phyloP scores from a whole-genome alignment of 2,329 filamentous ascomycete species.

The Alternaria sp. region DNA sequence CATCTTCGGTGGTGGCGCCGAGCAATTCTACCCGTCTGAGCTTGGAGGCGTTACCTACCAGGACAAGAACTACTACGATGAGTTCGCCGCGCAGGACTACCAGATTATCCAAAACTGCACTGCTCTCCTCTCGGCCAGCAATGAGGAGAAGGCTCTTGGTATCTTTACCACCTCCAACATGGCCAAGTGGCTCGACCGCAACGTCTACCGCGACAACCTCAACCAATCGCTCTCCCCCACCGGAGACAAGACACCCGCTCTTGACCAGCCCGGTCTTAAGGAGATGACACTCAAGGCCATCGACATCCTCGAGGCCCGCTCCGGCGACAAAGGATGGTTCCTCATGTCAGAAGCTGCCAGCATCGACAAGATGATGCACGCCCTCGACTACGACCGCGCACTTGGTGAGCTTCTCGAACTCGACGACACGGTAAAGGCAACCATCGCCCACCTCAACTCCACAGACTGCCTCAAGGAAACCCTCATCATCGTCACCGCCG shows the following conservation, averaged over 20 bases:
- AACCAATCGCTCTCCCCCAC: constrained; percentile 73
- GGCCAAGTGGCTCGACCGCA: constrained; percentile 86
- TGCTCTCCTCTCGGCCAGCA: constrained; percentile 66
- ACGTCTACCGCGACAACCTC: constrained; percentile 77
- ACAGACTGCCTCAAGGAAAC: constrained; percentile 76
- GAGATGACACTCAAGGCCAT: constrained; percentile 91
- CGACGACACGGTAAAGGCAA: constrained; percentile 81
- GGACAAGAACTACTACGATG: constrained; percentile 74
- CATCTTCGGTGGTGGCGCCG: constrained; percentile 82
- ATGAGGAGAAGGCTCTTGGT: constrained; percentile 72
- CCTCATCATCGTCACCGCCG: constrained; percentile 81
- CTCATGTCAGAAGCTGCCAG: constrained; percentile 87
- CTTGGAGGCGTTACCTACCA: constrained; percentile 70
- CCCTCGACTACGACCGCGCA: constrained; percentile 82
- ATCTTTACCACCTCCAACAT: constrained; percentile 79
- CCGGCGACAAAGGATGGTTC: constrained; percentile 78
- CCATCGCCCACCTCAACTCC: constrained; percentile 72
- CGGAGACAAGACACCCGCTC: constrained; percentile 69
- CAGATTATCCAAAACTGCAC: constrained; percentile 78
- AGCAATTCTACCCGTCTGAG: constrained; percentile 71
- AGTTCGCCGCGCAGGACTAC: constrained; percentile 77
- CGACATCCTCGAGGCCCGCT: constrained; percentile 73
- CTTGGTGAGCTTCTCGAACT: constrained; percentile 85
- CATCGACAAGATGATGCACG: constrained; percentile 91
- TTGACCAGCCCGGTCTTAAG: constrained; percentile 82